A percentile compares a stretch with the other conserved stretches of the same genome.
phyloP scores from a whole-genome alignment of 768 basidiomycete species.

The Holtermanniella nyarrowii region DNA sequence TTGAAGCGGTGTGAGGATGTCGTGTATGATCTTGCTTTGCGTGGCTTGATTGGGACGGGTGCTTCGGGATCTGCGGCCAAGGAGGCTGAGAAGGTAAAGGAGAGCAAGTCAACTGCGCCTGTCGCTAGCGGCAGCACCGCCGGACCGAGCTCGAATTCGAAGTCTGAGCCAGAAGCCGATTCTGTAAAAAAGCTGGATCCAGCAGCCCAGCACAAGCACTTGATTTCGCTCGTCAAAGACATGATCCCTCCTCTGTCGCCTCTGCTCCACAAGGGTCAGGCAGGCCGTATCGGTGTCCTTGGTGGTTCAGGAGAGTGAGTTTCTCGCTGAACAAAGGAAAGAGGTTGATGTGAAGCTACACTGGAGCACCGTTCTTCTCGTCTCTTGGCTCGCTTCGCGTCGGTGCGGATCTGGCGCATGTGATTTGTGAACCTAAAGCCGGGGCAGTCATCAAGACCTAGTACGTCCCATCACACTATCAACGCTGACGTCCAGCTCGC shows the following conservation, averaged over 20 bases:
- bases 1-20: slow-evolving; percentile 44
- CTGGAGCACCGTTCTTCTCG: slow-evolving; percentile 93
- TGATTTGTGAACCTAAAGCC: slow-evolving; percentile 89
- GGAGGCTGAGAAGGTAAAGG: not conserved
- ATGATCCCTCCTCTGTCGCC: slow-evolving; percentile 85
- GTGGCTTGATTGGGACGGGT: slow-evolving; percentile 22
- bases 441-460: slow-evolving; percentile 92
- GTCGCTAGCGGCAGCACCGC: not conserved
- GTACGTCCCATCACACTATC: slow-evolving; percentile 49
- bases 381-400: slow-evolving; percentile 81
- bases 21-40: slow-evolving; percentile 42
- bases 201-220: slow-evolving; percentile 29
- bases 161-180: not conserved
- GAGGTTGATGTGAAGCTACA: slow-evolving; percentile 54
- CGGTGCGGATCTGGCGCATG: slow-evolving; percentile 90
- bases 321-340: not conserved
- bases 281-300: slow-evolving; percentile 83
- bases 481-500: slow-evolving; percentile 17
- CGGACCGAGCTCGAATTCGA: not conserved
- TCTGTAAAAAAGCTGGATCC: too few relatives aligned
- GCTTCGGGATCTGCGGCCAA: not conserved
- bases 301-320: slow-evolving; percentile 87
- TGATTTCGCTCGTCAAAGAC: slow-evolving; percentile 53
- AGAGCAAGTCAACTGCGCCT: not conserved
- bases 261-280: slow-evolving; percentile 88